Conservation (phyloP, 345 rosid species). For the Bruguiera gymnorhiza region DNA sequence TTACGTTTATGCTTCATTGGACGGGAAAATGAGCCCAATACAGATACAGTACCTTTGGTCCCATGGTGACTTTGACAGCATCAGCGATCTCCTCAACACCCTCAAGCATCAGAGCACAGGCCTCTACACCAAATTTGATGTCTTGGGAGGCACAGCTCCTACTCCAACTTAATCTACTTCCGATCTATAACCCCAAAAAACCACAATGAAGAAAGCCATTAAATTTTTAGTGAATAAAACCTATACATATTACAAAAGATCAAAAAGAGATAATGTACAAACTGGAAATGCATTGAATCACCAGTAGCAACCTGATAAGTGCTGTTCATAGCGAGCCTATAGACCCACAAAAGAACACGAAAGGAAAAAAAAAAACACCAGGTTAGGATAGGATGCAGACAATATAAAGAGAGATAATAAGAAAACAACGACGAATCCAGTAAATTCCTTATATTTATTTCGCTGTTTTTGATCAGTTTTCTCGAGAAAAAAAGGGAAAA, state of each 20-base stretch:
- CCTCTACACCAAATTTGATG: slow-evolving; percentile 55
- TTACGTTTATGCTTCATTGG: too few relatives aligned
- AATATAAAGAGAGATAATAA: too few relatives aligned
- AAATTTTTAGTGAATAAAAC: not conserved
- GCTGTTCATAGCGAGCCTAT: slow-evolving; percentile 52
- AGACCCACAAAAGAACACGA: not conserved
- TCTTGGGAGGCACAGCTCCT: slow-evolving; percentile 82
- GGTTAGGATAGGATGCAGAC: too few relatives aligned
- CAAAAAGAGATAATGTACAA: not conserved
- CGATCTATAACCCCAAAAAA: slow-evolving; percentile 41
- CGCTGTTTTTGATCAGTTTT: too few relatives aligned
- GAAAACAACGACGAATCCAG: too few relatives aligned
- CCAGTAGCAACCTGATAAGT: slow-evolving; percentile 47
- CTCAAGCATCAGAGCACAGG: slow-evolving; percentile 47
- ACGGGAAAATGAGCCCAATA: not conserved
- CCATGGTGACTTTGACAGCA: slow-evolving; percentile 92
- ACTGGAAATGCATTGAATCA: not conserved
- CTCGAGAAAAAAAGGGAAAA: slow-evolving; percentile 1
- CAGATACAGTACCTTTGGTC: slow-evolving; percentile 66
- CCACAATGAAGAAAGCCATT: not conserved
- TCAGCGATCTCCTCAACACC: slow-evolving; percentile 96
- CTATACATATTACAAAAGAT: not conserved
- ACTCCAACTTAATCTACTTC: slow-evolving; percentile 61
- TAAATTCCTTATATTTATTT: too few relatives aligned
- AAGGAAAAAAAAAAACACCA: not conserved